These are phyloP conservation scores for Plantago rigida DNA, from an alignment of 305 asterid genomes.

Conservation along the genomic window DNA sequence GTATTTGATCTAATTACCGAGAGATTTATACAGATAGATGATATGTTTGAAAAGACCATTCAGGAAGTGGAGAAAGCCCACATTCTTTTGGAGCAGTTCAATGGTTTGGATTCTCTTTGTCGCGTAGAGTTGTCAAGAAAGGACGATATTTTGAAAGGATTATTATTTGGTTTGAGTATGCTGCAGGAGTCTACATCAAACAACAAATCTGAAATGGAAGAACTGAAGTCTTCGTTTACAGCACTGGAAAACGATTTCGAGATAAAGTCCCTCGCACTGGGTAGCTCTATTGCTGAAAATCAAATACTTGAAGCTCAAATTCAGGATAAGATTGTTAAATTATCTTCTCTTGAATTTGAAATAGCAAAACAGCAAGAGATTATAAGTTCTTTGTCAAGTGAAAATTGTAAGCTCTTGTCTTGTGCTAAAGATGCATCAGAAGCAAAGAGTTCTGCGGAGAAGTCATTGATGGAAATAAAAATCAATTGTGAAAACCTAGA, in stretches of 20 bases:
- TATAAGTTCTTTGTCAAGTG: slow-evolving; percentile 37
- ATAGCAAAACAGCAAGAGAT: slow-evolving; percentile 37
- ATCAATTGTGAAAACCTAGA: slow-evolving; percentile 48
- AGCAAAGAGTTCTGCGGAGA: slow-evolving; percentile 44
- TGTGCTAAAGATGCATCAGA: slow-evolving; percentile 40
- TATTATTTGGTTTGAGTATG: slow-evolving; percentile 72
- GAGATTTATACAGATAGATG: slow-evolving; percentile 35
- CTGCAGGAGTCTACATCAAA: slow-evolving; percentile 86
- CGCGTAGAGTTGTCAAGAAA: slow-evolving; percentile 61
- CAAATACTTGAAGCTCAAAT: slow-evolving; percentile 50
- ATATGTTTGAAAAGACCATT: slow-evolving; percentile 36
- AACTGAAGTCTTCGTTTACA: slow-evolving; percentile 41
- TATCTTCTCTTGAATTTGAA: slow-evolving; percentile 53
- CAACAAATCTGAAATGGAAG: slow-evolving; percentile 54
- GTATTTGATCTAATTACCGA: slow-evolving; percentile 29
- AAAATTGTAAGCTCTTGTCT: slow-evolving; percentile 48
- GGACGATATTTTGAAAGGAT: slow-evolving; percentile 75
- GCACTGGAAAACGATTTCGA: slow-evolving; percentile 48
- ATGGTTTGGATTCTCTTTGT: slow-evolving; percentile 39
- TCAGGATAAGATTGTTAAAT: slow-evolving; percentile 42
- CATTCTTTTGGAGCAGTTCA: slow-evolving; percentile 42
- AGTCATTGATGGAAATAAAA: slow-evolving; percentile 47
- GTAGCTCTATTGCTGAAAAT: slow-evolving; percentile 46
- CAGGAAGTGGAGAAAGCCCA: slow-evolving; percentile 36
- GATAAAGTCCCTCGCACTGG: slow-evolving; percentile 44